Conservation (phyloP, 306 rosid genomes). For the Castanea mollissima region DNA sequence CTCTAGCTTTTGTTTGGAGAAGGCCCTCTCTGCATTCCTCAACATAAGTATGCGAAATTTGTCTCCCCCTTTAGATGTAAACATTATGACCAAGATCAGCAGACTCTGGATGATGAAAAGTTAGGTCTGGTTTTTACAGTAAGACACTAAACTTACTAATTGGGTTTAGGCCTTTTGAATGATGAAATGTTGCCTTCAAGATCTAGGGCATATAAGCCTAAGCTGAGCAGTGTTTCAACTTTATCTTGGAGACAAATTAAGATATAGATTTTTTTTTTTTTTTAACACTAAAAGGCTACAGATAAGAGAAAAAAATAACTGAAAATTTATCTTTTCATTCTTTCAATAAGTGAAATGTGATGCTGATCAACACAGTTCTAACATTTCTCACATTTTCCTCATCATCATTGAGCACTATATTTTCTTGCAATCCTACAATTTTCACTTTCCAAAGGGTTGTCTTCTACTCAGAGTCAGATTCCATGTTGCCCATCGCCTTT, state of each 20-base stretch:
- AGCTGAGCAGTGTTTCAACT: not conserved
- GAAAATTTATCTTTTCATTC: conserved; percentile 23
- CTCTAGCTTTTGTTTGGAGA: no score
- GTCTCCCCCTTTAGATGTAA: no score
- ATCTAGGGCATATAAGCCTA: not conserved
- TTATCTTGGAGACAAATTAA: not conserved
- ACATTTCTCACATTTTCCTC: conserved; percentile 30
- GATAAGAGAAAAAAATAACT: not conserved
- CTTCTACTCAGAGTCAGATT: conserved; percentile 68
- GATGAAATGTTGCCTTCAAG: not conserved
- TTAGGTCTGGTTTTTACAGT: no score
- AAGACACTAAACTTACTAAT: no score
- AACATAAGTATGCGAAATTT: no score
- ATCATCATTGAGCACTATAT: conserved; percentile 22
- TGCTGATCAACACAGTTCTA: conserved; percentile 29
- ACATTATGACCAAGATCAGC: no score
- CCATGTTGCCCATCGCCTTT: conserved; percentile 91
- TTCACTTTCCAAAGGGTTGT: conserved; percentile 3
- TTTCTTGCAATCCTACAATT: not conserved
- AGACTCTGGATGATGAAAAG: no score
- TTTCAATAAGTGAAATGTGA: conserved; percentile 13
- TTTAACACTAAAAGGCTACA: not conserved
- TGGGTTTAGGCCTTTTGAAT: no score
- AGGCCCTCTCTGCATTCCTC: no score
- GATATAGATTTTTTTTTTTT: not conserved